A percentile compares a stretch with the other conserved stretches of the same genome.
Evolutionary conservation across 169 alveolate species (phyloP).

Genomic region (Plasmodium gaboni): DNA sequence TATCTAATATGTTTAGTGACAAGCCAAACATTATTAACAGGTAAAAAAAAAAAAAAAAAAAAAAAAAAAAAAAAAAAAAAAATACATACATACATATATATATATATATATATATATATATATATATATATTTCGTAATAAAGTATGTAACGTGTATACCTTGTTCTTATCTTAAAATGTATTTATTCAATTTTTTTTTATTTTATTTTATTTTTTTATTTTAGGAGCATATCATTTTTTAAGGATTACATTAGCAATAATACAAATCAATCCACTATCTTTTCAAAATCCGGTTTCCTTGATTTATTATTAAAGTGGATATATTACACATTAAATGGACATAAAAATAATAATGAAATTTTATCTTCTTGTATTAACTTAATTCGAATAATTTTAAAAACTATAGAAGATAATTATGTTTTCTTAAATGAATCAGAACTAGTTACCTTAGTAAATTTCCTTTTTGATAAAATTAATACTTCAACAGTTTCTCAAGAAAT

Average conservation of each 20-base stretch:
- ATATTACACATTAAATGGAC: constrained; percentile 26
- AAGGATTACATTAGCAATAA: constrained; percentile 66
- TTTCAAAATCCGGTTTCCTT: constrained; percentile 54
- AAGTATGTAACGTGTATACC: neutral
- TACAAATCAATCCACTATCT: constrained; percentile 49
- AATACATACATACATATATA: neutral
- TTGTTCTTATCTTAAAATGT: neutral
- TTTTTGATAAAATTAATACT: constrained; percentile 36
- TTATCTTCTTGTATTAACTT: constrained; percentile 24
- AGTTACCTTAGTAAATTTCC: constrained; percentile 28
- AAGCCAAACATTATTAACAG: constrained; percentile 38
- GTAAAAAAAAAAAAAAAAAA: neutral
- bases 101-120: neutral
- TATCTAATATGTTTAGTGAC: constrained; percentile 42
- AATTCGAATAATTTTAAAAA: constrained; percentile 44
- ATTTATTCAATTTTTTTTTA: neutral
- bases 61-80: neutral
- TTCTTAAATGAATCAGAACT: constrained; percentile 40
- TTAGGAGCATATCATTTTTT: constrained; percentile 54
- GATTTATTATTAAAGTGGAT: constrained; percentile 65
- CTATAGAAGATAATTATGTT: constrained; percentile 64
- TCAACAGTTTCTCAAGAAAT: constrained; percentile 24
- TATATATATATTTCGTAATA: neutral
- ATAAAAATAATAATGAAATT: constrained; percentile 36
- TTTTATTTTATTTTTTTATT: neutral